These are phyloP conservation scores for Albophoma yamanashiensis DNA, from an alignment of 2,329 filamentous ascomycete species.

Conservation along the genomic window DNA sequence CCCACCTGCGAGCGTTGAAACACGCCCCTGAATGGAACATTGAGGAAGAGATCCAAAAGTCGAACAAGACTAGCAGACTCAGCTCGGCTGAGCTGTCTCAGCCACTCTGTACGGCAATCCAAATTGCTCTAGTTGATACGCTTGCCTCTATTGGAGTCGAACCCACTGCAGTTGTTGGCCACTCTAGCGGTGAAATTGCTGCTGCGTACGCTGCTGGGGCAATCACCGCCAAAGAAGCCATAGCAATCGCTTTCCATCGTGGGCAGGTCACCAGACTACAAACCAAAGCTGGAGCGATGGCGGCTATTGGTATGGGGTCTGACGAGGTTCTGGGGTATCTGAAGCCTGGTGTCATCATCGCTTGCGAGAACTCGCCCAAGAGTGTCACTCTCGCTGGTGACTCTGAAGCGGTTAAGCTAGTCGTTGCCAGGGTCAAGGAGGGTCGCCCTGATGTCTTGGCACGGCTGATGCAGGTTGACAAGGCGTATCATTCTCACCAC, in stretches of 20 bases:
- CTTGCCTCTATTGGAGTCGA: not conserved
- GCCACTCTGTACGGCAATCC: not conserved
- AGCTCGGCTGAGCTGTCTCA: not conserved
- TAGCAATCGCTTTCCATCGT: constrained; percentile 8
- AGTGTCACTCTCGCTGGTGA: not conserved
- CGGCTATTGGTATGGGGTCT: constrained; percentile 21
- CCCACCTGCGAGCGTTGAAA: not conserved
- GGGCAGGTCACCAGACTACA: constrained; percentile 1
- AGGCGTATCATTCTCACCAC: constrained; percentile 20
- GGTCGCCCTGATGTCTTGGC: not conserved
- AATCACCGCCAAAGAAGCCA: not conserved
- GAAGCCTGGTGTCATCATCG: constrained; percentile 3
- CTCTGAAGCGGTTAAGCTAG: constrained; percentile 2
- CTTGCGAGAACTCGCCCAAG: not conserved
- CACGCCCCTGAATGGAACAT: not conserved
- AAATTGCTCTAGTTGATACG: not conserved
- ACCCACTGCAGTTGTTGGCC: not conserved
- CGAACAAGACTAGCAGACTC: not conserved
- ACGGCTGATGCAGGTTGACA: constrained; percentile 9
- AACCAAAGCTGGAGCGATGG: not conserved
- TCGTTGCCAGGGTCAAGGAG: not conserved
- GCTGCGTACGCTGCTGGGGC: not conserved
- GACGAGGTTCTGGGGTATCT: constrained; percentile 13
- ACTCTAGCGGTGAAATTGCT: not conserved
- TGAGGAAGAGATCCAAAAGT: not conserved